phyloP scores from a whole-genome alignment of 1,284 basidiomycete species.

The Pseudomicrostroma phylloplanum region DNA sequence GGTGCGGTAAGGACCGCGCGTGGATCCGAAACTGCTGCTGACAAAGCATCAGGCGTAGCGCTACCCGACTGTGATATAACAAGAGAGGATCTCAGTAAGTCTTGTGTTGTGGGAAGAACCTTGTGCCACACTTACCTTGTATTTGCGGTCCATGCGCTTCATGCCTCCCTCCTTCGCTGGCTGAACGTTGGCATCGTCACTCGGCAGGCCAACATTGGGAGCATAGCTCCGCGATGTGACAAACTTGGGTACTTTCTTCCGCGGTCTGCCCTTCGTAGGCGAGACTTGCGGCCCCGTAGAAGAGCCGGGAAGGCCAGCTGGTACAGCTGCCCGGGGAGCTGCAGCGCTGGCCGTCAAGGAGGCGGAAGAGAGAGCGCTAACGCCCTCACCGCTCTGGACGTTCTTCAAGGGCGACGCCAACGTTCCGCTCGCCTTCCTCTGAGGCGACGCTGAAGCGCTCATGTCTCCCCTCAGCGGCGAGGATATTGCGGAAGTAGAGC shows the following conservation, averaged over 20 bases:
- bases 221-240: slow-evolving; percentile 10
- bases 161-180: slow-evolving; percentile 18
- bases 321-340: neutral
- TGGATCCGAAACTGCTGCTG: neutral
- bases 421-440: too few species aligned
- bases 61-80: neutral
- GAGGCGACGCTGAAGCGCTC: too few species aligned
- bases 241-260: slow-evolving; percentile 7
- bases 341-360: too few species aligned
- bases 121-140: slow-evolving; percentile 19
- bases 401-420: too few species aligned
- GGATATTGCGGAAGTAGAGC: too few species aligned
- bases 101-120: neutral
- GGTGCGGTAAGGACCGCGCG: slow-evolving; percentile 8
- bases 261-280: neutral
- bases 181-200: slow-evolving; percentile 8
- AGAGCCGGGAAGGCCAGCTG: neutral
- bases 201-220: slow-evolving; percentile 1
- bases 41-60: neutral
- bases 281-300: neutral
- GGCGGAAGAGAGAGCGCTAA: too few species aligned
- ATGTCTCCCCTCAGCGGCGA: too few species aligned
- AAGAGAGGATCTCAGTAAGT: neutral
- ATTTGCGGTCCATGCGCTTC: slow-evolving; percentile 28
- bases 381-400: too few species aligned